Evolutionary conservation across 768 basidiomycete genomes (phyloP), one percentile per base, ranked within the genome.

Genomic region (Cystofilobasidium bisporidii): DNA sequence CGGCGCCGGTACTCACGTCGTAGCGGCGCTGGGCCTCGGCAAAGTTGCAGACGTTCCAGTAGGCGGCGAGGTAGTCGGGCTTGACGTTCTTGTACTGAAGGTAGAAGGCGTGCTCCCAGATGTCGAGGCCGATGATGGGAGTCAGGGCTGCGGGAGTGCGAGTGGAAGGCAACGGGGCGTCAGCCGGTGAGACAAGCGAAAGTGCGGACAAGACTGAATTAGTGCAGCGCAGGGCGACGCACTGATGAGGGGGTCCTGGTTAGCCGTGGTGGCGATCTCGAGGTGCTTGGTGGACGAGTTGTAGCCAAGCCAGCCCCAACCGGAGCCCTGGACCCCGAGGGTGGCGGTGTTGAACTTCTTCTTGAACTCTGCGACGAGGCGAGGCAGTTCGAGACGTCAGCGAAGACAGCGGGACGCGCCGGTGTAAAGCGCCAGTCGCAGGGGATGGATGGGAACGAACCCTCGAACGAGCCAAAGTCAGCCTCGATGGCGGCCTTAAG

Each of bases 21-120:
- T 79, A 84, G 72, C 88, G 83, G 75, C 77, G 80, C 79, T 92
- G 90, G 14, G 91, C 93, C 79, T 94, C 90, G 73, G 88, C 84
- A 79, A 92, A 97, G 82, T 96, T 91, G 82, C 97, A 84, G 69
- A 98, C 91, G 73, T 86, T 86, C 91, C 93, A 97, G 76, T 97
- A 91, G 28, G 91, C 91, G 58, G 83, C 84, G 77, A 97, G 85
- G 81, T 98, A 97, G 56, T 65, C 64, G 57, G 64, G 64, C 83
- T 93, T 94, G 75, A 91, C 90, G 79, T 94, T 96, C 79, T 87
- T 84, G 80, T 97, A 97, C 78, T 97, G 91, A 73, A 94, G 50
- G 53, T 61, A 64, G 68, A 64, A 91, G 62, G 91, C 89, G 75
- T 93, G 91, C 79, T 94, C 91, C 91, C 91, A 94, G 76, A 93